These are phyloP conservation scores for Ogataea methanolica DNA, from an alignment of 805 yeast genomes.

Conservation along the genomic window DNA sequence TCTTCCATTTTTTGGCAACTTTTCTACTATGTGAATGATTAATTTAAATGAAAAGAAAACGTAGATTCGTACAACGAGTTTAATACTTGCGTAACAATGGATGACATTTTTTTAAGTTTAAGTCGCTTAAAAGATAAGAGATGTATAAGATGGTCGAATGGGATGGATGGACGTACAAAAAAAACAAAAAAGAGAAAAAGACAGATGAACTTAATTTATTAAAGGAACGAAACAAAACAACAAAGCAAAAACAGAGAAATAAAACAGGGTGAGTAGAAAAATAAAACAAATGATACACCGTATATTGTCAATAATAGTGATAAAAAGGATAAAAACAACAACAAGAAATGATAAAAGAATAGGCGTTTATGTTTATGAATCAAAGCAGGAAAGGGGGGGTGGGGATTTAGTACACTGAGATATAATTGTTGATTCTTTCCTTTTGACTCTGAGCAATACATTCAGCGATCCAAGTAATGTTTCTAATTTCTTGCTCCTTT, in stretches of 20 bases:
- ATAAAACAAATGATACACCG: not conserved
- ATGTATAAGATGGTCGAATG: too few species aligned
- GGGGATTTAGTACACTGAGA: slow-evolving; percentile 62
- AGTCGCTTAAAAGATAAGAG: too few species aligned
- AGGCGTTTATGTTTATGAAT: not conserved
- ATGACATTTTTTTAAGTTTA: too few species aligned
- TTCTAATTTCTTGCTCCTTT: slow-evolving; percentile 94
- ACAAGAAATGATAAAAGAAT: not conserved
- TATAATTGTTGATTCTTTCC: slow-evolving; percentile 86
- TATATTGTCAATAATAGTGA: too few species aligned
- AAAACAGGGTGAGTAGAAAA: not conserved
- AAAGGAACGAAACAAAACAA: not conserved
- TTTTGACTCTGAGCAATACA: slow-evolving; percentile 98
- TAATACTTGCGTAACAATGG: too few species aligned
- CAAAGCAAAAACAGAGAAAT: not conserved
- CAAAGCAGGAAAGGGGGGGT: not conserved
- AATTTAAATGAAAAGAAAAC: too few species aligned
- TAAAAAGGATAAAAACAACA: too few species aligned
- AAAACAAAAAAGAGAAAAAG: not conserved
- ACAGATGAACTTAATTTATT: not conserved
- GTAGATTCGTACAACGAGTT: too few species aligned
- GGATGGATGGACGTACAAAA: too few species aligned
- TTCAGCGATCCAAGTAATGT: slow-evolving; percentile 99
- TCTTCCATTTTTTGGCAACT: too few species aligned
- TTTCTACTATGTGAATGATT: too few species aligned